phyloP scores from a whole-genome alignment of 345 rosid genomes.

The Anacardium occidentale region DNA sequence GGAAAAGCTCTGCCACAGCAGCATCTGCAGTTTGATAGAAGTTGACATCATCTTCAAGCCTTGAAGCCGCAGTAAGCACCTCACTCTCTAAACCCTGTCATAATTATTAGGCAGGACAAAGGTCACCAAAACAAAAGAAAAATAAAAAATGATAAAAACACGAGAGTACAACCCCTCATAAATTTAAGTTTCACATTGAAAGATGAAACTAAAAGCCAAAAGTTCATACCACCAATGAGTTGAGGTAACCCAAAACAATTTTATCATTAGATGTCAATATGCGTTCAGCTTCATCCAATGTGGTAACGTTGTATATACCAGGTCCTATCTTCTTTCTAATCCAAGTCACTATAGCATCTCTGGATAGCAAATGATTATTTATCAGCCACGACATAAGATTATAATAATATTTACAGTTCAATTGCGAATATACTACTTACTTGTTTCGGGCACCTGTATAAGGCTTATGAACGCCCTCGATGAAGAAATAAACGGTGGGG shows the following conservation, averaged over 20 bases:
- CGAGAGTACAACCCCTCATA: background rate
- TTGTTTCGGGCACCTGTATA: conserved; percentile 81
- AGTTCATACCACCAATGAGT: conserved; percentile 74
- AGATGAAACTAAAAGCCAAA: background rate
- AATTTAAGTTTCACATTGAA: background rate
- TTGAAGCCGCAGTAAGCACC: conserved; percentile 80
- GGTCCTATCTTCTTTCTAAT: conserved; percentile 96
- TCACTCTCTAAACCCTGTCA: conserved; percentile 77
- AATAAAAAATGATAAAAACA: background rate
- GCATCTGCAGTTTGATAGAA: conserved; percentile 88
- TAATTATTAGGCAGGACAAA: background rate
- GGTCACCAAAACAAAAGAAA: background rate
- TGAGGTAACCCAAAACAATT: conserved; percentile 81
- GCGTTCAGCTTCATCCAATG: conserved; percentile 81
- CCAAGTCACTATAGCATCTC: conserved; percentile 91
- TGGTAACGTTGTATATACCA: conserved; percentile 70
- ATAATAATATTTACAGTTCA: background rate
- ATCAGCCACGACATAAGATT: background rate
- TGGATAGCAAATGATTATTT: conserved; percentile 26
- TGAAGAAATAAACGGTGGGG: conserved; percentile 76
- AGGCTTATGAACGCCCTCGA: conserved; percentile 82
- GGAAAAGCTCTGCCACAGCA: conserved; percentile 92
- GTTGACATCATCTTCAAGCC: conserved; percentile 85
- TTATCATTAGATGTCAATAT: conserved; percentile 71
- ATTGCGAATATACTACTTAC: conserved; percentile 38